Evolutionary conservation across 345 rosid species (phyloP), one percentile per base, ranked within the genome.

Genomic region (Hypericum perforatum): DNA sequence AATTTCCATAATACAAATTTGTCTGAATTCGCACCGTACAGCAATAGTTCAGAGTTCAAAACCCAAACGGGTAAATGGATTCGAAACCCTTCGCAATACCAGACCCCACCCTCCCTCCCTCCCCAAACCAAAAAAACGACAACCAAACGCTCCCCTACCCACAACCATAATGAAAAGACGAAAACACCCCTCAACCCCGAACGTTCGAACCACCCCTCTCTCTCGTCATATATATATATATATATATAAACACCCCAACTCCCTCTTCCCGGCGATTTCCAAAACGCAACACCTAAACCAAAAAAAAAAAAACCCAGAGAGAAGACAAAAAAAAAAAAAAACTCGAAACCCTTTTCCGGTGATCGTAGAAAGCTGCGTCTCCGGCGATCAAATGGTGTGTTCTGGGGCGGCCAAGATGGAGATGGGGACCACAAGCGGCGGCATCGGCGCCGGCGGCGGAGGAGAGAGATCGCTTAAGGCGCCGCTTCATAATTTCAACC

Each of bases 401-500:
- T 45, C 54, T 44, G 66, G 45, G 39, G 46, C 11, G 41, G 38
- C 46, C 15, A 58, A 16, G 43, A 60, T 60, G 65, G 61, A 52
- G 16, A 49, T 32, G 61, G 37, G 43, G 41, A n/a, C 46, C 32
- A 22, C 32, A 1, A 22, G 32, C 32, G 32, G 32, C 32, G 32
- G 32, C 32, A 22, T 1, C 32, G 32, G 32, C 32, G 32, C 2
- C 32, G 32, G 32, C 32, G 32, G 32, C 32, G 32, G 32, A 4
- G 32, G 32, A 2, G 66, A 56, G 54, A 61, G 66, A 60, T 61
- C 71, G 57, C 32, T 22, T 22, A 67, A 67, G 36, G 59, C 56
- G 43, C 71, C 58, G 57, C 71, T 67, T 42, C 71, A 67, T 12
- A 67, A 67, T 57, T 67, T 67, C 37, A 40, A 52, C 29, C 59